Conservation (phyloP, 2,329 filamentous ascomycete species). For the Penicillium aurantiogriseum region DNA sequence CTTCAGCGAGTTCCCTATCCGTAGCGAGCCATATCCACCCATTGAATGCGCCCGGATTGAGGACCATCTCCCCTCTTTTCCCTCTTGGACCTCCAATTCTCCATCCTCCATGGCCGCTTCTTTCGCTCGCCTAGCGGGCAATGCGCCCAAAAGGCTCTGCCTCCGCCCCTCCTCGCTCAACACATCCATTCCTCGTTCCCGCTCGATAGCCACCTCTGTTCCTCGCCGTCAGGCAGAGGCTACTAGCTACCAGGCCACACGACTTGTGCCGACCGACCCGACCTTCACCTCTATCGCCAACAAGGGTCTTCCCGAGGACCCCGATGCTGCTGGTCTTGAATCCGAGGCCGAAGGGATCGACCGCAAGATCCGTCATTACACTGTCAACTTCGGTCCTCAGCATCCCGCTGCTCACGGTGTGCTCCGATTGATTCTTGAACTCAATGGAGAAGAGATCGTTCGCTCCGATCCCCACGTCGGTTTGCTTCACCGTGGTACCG, state of each 20-base stretch:
- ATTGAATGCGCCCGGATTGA: constrained; percentile 41
- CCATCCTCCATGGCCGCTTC: constrained; percentile 57
- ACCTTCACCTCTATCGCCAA: constrained; percentile 50
- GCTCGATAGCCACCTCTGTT: constrained; percentile 56
- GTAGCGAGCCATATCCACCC: constrained; percentile 32
- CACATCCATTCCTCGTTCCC: constrained; percentile 47
- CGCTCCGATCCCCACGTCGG: constrained; percentile 96
- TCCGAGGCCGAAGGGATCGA: constrained; percentile 43
- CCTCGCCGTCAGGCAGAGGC: constrained; percentile 55
- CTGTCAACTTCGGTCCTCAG: constrained; percentile 98
- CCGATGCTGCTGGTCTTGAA: constrained; percentile 49
- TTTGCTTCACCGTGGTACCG: constrained; percentile 90
- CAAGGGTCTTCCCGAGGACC: constrained; percentile 40
- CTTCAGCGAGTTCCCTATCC: constrained; percentile 29
- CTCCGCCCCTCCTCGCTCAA: constrained; percentile 51
- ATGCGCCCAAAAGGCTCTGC: constrained; percentile 59
- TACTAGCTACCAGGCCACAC: constrained; percentile 50
- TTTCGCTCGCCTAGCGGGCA: constrained; percentile 59
- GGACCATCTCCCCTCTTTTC: constrained; percentile 29
- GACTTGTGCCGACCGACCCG: constrained; percentile 58
- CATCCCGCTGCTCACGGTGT: constrained; percentile 98
- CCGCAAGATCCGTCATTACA: constrained; percentile 97
- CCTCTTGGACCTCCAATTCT: constrained; percentile 20
- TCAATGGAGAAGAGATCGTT: constrained; percentile 96
- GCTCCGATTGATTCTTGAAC: constrained; percentile 92